phyloP scores from a whole-genome alignment of 148 eudicot genomes.

The Salicornia ramosissima region DNA sequence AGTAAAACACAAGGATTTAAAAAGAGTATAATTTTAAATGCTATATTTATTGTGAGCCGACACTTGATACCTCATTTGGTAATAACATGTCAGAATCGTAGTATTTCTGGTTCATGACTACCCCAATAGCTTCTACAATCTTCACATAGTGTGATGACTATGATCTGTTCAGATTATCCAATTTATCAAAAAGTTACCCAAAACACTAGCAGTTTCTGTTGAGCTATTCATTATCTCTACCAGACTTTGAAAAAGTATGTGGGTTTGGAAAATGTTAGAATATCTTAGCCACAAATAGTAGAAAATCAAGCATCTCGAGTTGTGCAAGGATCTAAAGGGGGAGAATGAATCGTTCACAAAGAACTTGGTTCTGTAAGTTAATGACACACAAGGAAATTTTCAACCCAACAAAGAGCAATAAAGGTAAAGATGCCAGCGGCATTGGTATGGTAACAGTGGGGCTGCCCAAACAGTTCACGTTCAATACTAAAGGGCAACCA shows the following conservation, averaged over 20 bases:
- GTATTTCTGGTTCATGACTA: background rate
- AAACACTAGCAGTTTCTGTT: conserved; percentile 12
- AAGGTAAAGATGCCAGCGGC: too few relatives aligned
- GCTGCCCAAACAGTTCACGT: too few relatives aligned
- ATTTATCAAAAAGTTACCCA: conserved; percentile 4
- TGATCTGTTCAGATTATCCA: conserved; percentile 2
- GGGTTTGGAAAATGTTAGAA: conserved; percentile 6
- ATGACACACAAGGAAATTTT: too few relatives aligned
- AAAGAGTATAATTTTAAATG: background rate
- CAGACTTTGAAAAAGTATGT: conserved; percentile 16
- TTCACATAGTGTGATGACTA: background rate
- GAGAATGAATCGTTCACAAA: too few relatives aligned
- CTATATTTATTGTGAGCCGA: background rate
- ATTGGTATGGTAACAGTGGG: too few relatives aligned
- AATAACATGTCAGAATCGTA: conserved; percentile 7
- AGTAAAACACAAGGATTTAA: background rate
- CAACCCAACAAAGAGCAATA: too few relatives aligned
- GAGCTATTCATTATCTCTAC: conserved; percentile 15
- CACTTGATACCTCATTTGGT: conserved; percentile 10
- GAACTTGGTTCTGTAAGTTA: too few relatives aligned
- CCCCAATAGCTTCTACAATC: conserved; percentile 5
- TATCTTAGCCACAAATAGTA: conserved; percentile 3
- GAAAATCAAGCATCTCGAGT: too few relatives aligned
- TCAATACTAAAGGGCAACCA: too few relatives aligned
- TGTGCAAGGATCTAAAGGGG: too few relatives aligned